A percentile compares a stretch with the other conserved stretches of the same genome.
These are phyloP conservation scores for Clarireedia hainanense DNA, from an alignment of 2,329 filamentous ascomycete species.

Conservation along the genomic window DNA sequence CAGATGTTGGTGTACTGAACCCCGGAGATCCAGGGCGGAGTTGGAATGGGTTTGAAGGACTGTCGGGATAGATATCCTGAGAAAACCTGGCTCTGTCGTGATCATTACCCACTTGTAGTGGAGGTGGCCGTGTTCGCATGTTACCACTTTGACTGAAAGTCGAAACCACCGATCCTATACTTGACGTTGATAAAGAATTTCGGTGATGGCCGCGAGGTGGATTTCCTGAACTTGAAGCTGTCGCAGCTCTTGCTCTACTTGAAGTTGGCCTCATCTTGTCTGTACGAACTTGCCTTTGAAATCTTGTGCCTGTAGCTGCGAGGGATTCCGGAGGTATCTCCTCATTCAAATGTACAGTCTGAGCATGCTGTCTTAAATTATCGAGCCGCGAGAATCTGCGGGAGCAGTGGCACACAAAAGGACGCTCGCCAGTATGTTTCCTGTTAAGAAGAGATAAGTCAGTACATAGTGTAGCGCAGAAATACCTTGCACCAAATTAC, in stretches of 20 bases:
- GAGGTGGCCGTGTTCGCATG: constrained; percentile 64
- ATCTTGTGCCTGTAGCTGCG: constrained; percentile 84
- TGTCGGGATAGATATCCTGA: constrained; percentile 55
- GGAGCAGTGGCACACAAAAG: constrained; percentile 93
- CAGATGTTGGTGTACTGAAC: constrained; percentile 75
- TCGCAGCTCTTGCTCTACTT: constrained; percentile 67
- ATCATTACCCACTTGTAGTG: constrained; percentile 66
- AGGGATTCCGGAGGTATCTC: constrained; percentile 92
- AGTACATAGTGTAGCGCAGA: constrained; percentile 10
- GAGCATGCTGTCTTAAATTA: constrained; percentile 92
- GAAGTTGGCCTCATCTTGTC: constrained; percentile 72
- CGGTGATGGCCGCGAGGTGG: constrained; percentile 71
- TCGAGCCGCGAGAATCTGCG: constrained; percentile 89
- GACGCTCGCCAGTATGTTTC: constrained; percentile 95
- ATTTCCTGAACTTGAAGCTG: constrained; percentile 62
- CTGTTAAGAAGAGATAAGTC: constrained; percentile 35
- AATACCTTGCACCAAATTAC: constrained; percentile 38
- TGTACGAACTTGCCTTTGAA: constrained; percentile 84
- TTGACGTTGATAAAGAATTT: constrained; percentile 79
- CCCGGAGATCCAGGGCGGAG: constrained; percentile 64
- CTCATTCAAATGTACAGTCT: constrained; percentile 96
- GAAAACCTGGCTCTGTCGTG: constrained; percentile 54
- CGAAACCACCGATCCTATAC: constrained; percentile 69
- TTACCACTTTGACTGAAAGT: constrained; percentile 43
- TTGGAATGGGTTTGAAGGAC: constrained; percentile 54